Percentiles rank a stretch among this genome's conserved stretches.
These are phyloP conservation scores for Amanita exitialis DNA, from an alignment of 768 basidiomycete genomes.

Conservation along the genomic window DNA sequence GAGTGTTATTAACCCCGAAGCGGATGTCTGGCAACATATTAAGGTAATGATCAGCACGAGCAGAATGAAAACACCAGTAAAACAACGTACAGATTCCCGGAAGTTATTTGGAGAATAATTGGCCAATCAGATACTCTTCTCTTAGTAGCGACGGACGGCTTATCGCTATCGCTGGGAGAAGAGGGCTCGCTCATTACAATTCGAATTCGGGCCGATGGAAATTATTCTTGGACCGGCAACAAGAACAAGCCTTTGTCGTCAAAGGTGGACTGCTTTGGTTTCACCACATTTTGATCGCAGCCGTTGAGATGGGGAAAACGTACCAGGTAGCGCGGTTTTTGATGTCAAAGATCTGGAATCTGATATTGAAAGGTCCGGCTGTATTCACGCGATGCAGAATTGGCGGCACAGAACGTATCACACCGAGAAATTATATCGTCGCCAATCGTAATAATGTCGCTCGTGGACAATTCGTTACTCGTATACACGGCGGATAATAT, in stretches of 20 bases:
- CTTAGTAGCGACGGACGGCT: constrained; percentile 86
- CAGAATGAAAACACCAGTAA: not conserved
- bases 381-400: constrained; percentile 87
- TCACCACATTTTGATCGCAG: constrained; percentile 87
- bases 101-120: constrained; percentile 80
- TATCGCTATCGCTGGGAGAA: constrained; percentile 85
- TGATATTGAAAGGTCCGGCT: constrained; percentile 59
- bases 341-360: constrained; percentile 1
- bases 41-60: constrained; percentile 39
- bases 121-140: constrained; percentile 90
- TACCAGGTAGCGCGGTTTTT: constrained; percentile 47
- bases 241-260: constrained; percentile 83
- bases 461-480: constrained; percentile 91
- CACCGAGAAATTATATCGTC: constrained; percentile 70
- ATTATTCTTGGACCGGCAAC: constrained; percentile 64
- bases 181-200: constrained; percentile 90
- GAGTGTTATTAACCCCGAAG: constrained; percentile 96
- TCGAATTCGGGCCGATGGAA: constrained; percentile 95
- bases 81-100: constrained; percentile 60
- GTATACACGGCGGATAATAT: constrained; percentile 95
- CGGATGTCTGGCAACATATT: constrained; percentile 96
- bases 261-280: constrained; percentile 95
- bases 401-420: constrained; percentile 74
- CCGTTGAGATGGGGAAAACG: constrained; percentile 72
- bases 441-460: constrained; percentile 76